Base-by-base conservation (phyloP, 78 protist species). In the Andalucia godoyi region DNA sequence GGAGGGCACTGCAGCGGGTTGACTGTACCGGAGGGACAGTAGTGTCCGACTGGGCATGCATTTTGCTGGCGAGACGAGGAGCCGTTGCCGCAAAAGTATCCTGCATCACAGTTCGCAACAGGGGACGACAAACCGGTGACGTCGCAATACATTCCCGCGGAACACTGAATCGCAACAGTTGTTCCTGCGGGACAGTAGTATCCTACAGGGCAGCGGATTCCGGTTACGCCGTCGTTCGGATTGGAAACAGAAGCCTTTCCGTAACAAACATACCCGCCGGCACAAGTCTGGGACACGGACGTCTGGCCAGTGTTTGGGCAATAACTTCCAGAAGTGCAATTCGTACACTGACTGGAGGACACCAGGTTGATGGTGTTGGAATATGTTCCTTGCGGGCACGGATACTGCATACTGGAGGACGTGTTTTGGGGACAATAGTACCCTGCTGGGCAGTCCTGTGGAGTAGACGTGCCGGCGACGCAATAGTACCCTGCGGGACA, bases 361-460 rank as follows among this genome's bases (percentile, higher is more conserved):
- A 42, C 23, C 36, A 55, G 61, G 42, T 34, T 55, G 61, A 4
- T 15, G 42, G 2, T 5, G 17, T 2, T 15, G 34, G 46, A n/a
- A 66, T 54, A 57, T 8, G 64, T 57, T 47, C 75, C 75, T 15
- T 1, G 4, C 17, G 75, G 61, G 58, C 66, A 55, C 10, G 57
- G 60, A 38, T 32, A 2, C 49, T 23, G 40, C 6, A 2, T 36
- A 7, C 46, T n/a, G 42, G 6, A 1, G 45, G 57, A 3, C 29
- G 69, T 4, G 55, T 43, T 15, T 2, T 27, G 57, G 54, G 6
- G 4, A 55, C 77, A 72, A 55, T 40, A 50, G 70, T 53, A 72
- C 4, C 77, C 77, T 2, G 76, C 51, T 15, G 27, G 73, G 34
- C 72, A 66, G 50, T 61, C 54, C 15, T 55, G 57, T 15, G 74